A percentile compares a stretch with the other conserved stretches of the same genome.
These are phyloP conservation scores for Coriolopsis trogii DNA, from an alignment of 1,284 basidiomycete species.

Conservation along the genomic window DNA sequence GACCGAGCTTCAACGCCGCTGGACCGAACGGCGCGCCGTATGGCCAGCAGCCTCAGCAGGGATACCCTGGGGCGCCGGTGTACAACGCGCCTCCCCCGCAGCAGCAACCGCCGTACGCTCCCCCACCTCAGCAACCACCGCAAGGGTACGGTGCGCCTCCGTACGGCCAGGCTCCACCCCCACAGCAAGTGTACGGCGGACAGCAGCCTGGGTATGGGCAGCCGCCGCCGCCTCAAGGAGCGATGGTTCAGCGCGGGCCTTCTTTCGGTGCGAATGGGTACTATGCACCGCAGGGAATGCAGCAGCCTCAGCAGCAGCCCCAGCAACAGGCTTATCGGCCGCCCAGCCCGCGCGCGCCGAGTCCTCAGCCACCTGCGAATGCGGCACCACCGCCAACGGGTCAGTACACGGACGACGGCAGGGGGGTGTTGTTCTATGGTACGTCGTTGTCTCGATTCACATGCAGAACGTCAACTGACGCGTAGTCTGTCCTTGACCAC, in stretches of 20 bases:
- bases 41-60: constrained; percentile 20
- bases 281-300: constrained; percentile 21
- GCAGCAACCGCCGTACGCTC: constrained; percentile 31
- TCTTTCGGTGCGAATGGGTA: constrained; percentile 31
- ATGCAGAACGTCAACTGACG: neutral
- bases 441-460: constrained; percentile 20
- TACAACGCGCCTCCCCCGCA: constrained; percentile 21
- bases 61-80: constrained; percentile 25
- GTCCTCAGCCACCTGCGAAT: constrained; percentile 39
- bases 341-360: constrained; percentile 39
- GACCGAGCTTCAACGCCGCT: constrained; percentile 28
- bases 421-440: constrained; percentile 85
- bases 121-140: constrained; percentile 43
- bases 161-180: constrained; percentile 19
- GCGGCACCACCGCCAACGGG: constrained; percentile 57
- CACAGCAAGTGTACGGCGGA: constrained; percentile 4
- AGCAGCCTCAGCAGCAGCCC: constrained; percentile 21
- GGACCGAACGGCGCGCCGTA: constrained; percentile 23
- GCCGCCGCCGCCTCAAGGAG: constrained; percentile 16
- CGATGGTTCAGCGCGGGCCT: constrained; percentile 23
- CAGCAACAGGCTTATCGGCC: constrained; percentile 23
- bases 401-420: constrained; percentile 78
- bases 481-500: constrained; percentile 12
- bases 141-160: constrained; percentile 27
- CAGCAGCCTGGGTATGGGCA: constrained; percentile 31